A percentile compares a stretch with the other conserved stretches of the same genome.
Conservation (phyloP, 257 asterid genomes). For the Salvia rosmarinus region DNA sequence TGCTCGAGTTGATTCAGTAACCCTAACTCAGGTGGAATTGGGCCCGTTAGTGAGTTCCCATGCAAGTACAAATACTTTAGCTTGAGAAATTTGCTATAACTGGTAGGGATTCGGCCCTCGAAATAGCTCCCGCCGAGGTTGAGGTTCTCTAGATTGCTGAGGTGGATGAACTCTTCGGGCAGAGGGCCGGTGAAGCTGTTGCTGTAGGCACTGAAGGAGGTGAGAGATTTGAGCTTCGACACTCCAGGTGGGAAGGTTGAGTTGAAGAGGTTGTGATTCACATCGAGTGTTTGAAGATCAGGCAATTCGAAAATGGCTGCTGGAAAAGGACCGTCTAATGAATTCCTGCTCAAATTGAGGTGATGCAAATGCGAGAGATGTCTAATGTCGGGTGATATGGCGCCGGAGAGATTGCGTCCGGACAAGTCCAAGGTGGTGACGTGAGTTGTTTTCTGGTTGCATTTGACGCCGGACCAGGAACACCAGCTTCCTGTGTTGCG, state of each 20-base stretch:
- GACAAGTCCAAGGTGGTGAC: constrained; percentile 70
- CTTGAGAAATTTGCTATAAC: constrained; percentile 51
- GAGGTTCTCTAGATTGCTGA: constrained; percentile 68
- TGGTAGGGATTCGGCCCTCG: constrained; percentile 63
- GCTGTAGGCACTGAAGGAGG: constrained; percentile 65
- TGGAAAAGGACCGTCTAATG: constrained; percentile 62
- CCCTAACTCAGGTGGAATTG: constrained; percentile 60
- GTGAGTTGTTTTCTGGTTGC: constrained; percentile 51
- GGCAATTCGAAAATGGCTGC: constrained; percentile 58
- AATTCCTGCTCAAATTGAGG: constrained; percentile 74
- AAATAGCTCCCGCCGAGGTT: constrained; percentile 93
- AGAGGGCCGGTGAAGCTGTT: constrained; percentile 71
- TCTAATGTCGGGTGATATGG: constrained; percentile 50
- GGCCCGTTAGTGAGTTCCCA: constrained; percentile 74
- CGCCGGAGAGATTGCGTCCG: constrained; percentile 72
- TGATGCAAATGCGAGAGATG: constrained; percentile 52
- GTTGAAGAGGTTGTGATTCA: constrained; percentile 68
- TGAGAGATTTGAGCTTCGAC: constrained; percentile 60
- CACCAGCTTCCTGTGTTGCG: constrained; percentile 60
- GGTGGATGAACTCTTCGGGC: constrained; percentile 56
- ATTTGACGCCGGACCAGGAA: constrained; percentile 71
- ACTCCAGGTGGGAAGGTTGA: constrained; percentile 67
- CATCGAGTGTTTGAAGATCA: constrained; percentile 60
- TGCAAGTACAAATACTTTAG: constrained; percentile 58
- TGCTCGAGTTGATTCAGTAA: constrained; percentile 55